These are phyloP conservation scores for Aspergillus cavernicola DNA, from an alignment of 495 filamentous ascomycete species.

Conservation along the genomic window DNA sequence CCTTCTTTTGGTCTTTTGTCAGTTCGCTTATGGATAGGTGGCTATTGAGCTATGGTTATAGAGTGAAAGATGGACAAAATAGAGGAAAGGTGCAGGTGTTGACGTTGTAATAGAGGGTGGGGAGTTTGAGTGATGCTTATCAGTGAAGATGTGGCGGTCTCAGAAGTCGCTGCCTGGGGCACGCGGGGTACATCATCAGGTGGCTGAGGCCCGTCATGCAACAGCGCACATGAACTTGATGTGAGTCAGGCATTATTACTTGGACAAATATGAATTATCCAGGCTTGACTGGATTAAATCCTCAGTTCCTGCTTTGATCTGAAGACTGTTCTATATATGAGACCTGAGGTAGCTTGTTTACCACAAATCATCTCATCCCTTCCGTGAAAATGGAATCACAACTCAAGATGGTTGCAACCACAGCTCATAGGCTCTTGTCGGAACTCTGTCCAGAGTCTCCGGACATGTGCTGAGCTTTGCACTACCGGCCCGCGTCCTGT, in stretches of 20 bases:
- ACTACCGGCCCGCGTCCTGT: too few relatives aligned
- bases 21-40: too few relatives aligned
- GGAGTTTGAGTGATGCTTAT: slow-evolving; percentile 9
- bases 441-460: too few relatives aligned
- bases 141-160: slow-evolving; percentile 19
- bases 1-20: too few relatives aligned
- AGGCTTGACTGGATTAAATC: not conserved
- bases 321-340: not conserved
- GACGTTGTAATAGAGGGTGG: not conserved
- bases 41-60: too few relatives aligned
- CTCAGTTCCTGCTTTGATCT: not conserved
- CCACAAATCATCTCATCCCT: too few relatives aligned
- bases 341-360: too few relatives aligned
- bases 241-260: not conserved
- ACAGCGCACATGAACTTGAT: not conserved
- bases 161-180: slow-evolving; percentile 8
- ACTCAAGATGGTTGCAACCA: too few relatives aligned
- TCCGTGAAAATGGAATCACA: too few relatives aligned
- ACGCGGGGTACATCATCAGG: slow-evolving; percentile 24
- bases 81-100: too few relatives aligned
- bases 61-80: not conserved
- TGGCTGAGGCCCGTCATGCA: slow-evolving; percentile 18
- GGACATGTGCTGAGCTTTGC: too few relatives aligned
- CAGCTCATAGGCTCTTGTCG: too few relatives aligned
- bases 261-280: not conserved